Evolutionary conservation across 495 filamentous ascomycete species (phyloP).

Genomic region (Penicillium alfredii): DNA sequence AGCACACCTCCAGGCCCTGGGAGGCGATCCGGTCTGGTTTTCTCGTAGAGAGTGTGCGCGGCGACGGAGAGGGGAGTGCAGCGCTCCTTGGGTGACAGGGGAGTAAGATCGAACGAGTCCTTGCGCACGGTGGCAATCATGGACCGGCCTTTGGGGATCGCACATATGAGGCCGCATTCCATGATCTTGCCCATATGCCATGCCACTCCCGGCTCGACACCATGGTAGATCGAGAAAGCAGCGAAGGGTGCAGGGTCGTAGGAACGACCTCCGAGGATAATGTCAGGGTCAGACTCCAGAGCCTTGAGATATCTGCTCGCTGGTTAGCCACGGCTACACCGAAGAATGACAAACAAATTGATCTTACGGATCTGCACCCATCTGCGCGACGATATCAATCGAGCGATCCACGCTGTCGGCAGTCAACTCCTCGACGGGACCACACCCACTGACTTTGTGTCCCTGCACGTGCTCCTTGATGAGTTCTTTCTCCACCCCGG

Average conservation of each 20-base stretch:
- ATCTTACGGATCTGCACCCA: conserved; percentile 19
- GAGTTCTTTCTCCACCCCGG: conserved; percentile 26
- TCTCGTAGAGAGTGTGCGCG: conserved; percentile 48
- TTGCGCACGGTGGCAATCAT: conserved; percentile 32
- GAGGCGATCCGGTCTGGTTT: conserved; percentile 40
- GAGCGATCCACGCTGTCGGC: conserved; percentile 30
- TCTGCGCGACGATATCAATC: conserved; percentile 24
- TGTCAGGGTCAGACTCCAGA: conserved; percentile 34
- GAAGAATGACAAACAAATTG: background rate
- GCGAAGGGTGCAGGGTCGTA: conserved; percentile 47
- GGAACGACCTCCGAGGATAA: conserved; percentile 43
- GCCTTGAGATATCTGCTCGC: conserved; percentile 27
- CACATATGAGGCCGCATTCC: conserved; percentile 45
- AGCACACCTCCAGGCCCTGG: conserved; percentile 44
- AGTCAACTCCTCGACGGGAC: conserved; percentile 31
- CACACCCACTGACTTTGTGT: conserved; percentile 23
- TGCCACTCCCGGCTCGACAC: conserved; percentile 24
- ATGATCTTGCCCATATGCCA: conserved; percentile 50
- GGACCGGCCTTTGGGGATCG: conserved; percentile 36
- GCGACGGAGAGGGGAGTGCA: conserved; percentile 44
- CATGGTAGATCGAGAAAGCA: conserved; percentile 33
- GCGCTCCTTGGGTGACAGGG: conserved; percentile 19
- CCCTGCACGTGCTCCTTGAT: conserved; percentile 21
- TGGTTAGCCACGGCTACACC: too few species aligned
- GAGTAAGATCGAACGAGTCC: conserved; percentile 38